Conservation (phyloP, 768 basidiomycete species). For the Panus rudis region DNA sequence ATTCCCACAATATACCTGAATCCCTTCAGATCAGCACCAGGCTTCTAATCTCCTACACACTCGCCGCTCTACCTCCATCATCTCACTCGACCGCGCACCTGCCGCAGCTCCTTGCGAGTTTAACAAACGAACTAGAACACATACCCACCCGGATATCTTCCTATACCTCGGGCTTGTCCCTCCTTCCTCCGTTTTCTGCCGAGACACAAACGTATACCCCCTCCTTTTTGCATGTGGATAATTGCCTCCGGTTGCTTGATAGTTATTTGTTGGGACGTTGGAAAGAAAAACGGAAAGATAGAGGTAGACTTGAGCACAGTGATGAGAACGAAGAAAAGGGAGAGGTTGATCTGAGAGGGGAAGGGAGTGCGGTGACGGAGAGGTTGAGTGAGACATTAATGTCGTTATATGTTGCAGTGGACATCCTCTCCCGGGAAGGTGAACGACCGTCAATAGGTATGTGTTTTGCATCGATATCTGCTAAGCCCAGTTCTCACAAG, state of each 20-base stretch:
- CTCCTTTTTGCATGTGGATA: constrained; percentile 41
- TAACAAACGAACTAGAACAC: constrained; percentile 32
- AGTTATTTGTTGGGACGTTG: constrained; percentile 56
- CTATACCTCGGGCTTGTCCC: constrained; percentile 33
- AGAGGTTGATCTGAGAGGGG: not conserved
- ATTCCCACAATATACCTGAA: constrained; percentile 2
- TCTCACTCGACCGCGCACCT: constrained; percentile 28
- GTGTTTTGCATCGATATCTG: not conserved
- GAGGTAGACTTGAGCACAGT: no score
- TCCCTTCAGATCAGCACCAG: constrained; percentile 43
- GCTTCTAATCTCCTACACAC: constrained; percentile 43
- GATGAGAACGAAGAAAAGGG: constrained; percentile 16
- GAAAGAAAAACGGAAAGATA: no score
- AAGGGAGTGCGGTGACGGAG: constrained; percentile 34
- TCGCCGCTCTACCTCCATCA: constrained; percentile 43
- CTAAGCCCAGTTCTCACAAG: not conserved
- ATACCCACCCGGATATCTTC: constrained; percentile 32
- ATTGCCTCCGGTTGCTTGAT: constrained; percentile 56
- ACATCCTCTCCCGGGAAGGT: constrained; percentile 28
- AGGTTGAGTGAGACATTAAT: constrained; percentile 45
- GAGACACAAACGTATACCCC: constrained; percentile 18
- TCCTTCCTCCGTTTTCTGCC: constrained; percentile 25
- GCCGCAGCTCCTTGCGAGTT: constrained; percentile 23
- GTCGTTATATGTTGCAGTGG: constrained; percentile 43
- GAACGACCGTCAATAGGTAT: constrained; percentile 6